Base-by-base conservation (phyloP, 2,329 filamentous ascomycete species). In the Blastomyces gilchristii region DNA sequence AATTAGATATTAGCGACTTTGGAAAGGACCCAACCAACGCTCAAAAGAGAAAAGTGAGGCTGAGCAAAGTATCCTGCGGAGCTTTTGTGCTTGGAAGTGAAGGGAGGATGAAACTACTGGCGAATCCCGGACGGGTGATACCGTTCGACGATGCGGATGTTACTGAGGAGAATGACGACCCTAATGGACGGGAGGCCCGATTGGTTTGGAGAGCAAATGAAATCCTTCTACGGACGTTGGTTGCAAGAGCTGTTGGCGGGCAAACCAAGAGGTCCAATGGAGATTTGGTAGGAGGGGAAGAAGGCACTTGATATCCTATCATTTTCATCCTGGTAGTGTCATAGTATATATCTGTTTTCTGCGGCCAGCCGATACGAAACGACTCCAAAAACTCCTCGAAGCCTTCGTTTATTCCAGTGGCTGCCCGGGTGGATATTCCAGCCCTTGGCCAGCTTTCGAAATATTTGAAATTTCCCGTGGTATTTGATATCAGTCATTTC, bases 41-140 rank as follows among this genome's bases (percentile, higher is more conserved):
- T 28, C 64, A 68, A 11, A 67, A 64, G 3, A 66, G 72, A 31
- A 69, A 75, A 66, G 67, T 75, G 14, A 71, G 74, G 3, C 64
- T 78, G 6, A 72, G 72, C 11, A 76, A 75, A 57, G 66, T 76
- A 61, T 71, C 74, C 0, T 77, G 74, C 62, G 73, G 72, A 18
- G 73, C 71, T 25, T 77, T 78, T 66, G 72, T 76, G 12, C 62
- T 77, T 41, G 74, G 73, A 2, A 68, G 67, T 14, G 76, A 78
- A 22, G 76, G 76, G 11, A 70, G 71, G 58, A 65, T 77, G 64
- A 78, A 78, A 64, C 63, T 78, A 18, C 70, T 75, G 65, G 72
- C 69, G 2, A 66, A 67, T 58, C 63, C 65, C 11, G 64, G 64
- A 9, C 58, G 63, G 31, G 59, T 61, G 34, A 54, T 69, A 8